Evolutionary conservation across 805 yeast species (phyloP).

Genomic region (Myxozyma lipomycoides): DNA sequence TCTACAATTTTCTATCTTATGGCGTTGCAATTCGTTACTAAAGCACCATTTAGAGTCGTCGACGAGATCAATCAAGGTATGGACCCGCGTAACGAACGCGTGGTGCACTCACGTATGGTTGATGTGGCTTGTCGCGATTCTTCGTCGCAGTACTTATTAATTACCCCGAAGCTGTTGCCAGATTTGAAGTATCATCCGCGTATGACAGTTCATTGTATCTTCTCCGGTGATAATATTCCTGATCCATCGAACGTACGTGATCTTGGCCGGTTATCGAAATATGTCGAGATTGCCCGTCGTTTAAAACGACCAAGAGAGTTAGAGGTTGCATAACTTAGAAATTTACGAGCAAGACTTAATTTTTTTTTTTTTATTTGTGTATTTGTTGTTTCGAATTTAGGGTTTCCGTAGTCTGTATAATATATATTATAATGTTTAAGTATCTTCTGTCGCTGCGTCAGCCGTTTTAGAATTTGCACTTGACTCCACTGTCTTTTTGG

Average conservation of each 20-base stretch:
- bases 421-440: too few relatives aligned
- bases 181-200: slow-evolving; percentile 69
- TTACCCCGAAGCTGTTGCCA: slow-evolving; percentile 86
- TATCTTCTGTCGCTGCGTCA: too few relatives aligned
- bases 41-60: slow-evolving; percentile 89
- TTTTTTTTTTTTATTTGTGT: too few relatives aligned
- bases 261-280: slow-evolving; percentile 18
- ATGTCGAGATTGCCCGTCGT: slow-evolving; percentile 14
- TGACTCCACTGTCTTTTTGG: too few relatives aligned
- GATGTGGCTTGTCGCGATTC: slow-evolving; percentile 66
- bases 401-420: too few relatives aligned
- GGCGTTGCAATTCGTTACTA: slow-evolving; percentile 81
- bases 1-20: slow-evolving; percentile 87
- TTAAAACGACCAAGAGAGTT: neutral
- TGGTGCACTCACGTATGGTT: slow-evolving; percentile 81
- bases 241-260: slow-evolving; percentile 4
- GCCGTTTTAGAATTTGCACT: too few relatives aligned
- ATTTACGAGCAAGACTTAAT: too few relatives aligned
- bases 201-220: slow-evolving; percentile 83
- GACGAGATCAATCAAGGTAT: slow-evolving; percentile 99
- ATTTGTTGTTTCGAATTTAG: neutral
- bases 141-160: slow-evolving; percentile 79
- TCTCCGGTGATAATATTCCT: slow-evolving; percentile 44
- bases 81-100: slow-evolving; percentile 89
- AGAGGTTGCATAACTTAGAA: neutral